Base-by-base conservation (phyloP, 208 protist species). In the Phytomonas francai region DNA sequence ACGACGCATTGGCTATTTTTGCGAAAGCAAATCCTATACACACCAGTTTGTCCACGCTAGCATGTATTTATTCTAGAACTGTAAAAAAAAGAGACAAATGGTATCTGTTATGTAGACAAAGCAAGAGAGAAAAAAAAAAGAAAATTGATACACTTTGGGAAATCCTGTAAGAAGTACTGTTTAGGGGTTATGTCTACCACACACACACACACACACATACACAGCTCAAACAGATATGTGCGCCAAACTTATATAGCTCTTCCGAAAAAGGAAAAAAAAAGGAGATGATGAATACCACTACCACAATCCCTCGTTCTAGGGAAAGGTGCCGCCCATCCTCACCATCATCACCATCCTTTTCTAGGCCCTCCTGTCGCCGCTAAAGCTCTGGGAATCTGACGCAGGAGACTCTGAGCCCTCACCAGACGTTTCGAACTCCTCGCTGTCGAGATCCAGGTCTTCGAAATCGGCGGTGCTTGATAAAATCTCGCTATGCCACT, bases 401-500 rank as follows among this genome's bases (percentile, higher is more conserved):
- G 80, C 34, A 0, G 45, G 67, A 57, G 59, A 67, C 32, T 70
- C 68, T 9, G 71, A 79, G 28, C 86, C 89, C 66, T 95, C 89
- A 16, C 89, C 89, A 11, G 74, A 25, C 16, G 86, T 67, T 27
- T 62, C 74, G 70, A 78, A 92, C 56, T 71, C 79, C 22, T 89
- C 86, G 60, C 90, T 81, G 29, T 95, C 89, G 11, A 95, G 79
- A 70, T 95, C 85, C 42, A 92, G 81, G 30, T 95, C 89, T 59
- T 95, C 89, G 64, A 92, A 91, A 62, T 95, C 86, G 39, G 79
- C 87, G 12, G 87, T 89, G 83, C 85, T 95, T 51, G 87, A 76
- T 36, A 95, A 72, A 83, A 95, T 93, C 67, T 96, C 87, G 65
- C 91, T 94, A 76, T 93, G 87, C 86, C 87, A 96, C 71, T 96